These are phyloP conservation scores for Gaeumannomyces tritici DNA, from an alignment of 2,329 filamentous ascomycete species.

Conservation along the genomic window DNA sequence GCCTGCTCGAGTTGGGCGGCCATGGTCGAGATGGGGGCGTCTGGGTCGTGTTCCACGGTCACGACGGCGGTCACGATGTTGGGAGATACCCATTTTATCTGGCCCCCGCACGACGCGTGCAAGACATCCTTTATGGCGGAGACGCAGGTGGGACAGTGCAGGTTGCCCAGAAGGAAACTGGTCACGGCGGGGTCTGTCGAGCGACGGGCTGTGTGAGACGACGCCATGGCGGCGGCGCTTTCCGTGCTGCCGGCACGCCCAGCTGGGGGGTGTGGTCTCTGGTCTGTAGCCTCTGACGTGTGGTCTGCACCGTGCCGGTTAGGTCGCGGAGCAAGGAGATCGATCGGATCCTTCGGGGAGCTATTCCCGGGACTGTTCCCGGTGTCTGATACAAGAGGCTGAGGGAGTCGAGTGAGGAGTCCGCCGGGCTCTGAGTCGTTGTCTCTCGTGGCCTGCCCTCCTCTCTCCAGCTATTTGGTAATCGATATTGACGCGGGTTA, in stretches of 20 bases:
- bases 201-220: conserved; percentile 10
- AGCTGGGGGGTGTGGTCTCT: neutral
- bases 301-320: no score
- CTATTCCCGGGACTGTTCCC: neutral
- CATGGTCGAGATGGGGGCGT: conserved; percentile 33
- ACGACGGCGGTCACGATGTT: conserved; percentile 65
- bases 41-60: conserved; percentile 44
- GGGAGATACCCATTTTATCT: conserved; percentile 50
- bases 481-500: neutral
- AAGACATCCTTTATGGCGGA: conserved; percentile 53
- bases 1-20: conserved; percentile 39
- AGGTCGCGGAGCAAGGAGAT: no score
- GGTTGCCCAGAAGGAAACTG: conserved; percentile 59
- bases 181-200: conserved; percentile 30
- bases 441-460: no score
- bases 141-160: conserved; percentile 72
- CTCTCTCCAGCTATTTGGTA: neutral
- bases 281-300: neutral
- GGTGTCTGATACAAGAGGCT: neutral
- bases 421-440: no score
- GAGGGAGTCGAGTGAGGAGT: neutral
- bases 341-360: neutral
- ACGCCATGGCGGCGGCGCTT: conserved; percentile 10
- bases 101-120: conserved; percentile 32
- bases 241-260: neutral